A percentile compares a stretch with the other conserved stretches of the same genome.
These are phyloP conservation scores for Fraxinus baroniana DNA, from an alignment of 305 asterid genomes.

Conservation along the genomic window DNA sequence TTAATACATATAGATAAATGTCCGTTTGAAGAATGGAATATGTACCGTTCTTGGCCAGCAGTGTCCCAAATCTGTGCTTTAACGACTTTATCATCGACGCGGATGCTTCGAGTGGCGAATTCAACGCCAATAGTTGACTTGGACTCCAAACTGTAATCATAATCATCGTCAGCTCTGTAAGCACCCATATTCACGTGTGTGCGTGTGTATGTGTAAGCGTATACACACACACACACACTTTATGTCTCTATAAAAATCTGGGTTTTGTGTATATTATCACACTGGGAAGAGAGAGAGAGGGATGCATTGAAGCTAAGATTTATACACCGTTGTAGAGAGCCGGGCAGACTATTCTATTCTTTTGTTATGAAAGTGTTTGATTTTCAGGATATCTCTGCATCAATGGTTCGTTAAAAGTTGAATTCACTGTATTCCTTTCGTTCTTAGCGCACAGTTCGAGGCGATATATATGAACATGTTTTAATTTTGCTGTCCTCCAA, in stretches of 20 bases:
- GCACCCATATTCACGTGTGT: constrained; percentile 37
- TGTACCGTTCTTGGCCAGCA: constrained; percentile 69
- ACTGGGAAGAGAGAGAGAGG: neutral
- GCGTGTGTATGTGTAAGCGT: neutral
- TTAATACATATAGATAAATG: neutral
- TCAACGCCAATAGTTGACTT: constrained; percentile 73
- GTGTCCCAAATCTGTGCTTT: constrained; percentile 82
- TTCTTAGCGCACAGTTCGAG: no score
- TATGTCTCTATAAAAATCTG: neutral
- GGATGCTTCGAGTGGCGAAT: constrained; percentile 68
- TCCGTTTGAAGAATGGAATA: neutral
- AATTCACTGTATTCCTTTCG: no score
- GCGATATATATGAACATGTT: no score
- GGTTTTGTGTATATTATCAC: neutral
- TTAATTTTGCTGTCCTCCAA: no score
- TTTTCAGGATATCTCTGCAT: no score
- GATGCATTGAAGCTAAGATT: neutral
- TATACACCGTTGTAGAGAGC: neutral
- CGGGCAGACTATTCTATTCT: neutral
- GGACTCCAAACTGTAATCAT: constrained; percentile 58
- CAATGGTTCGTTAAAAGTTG: no score
- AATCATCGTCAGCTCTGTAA: constrained; percentile 53
- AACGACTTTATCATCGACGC: constrained; percentile 57
- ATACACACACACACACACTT: neutral
- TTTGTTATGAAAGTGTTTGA: neutral